These are phyloP conservation scores for Leishmania turanica DNA, from an alignment of 208 protist species.

Conservation along the genomic window DNA sequence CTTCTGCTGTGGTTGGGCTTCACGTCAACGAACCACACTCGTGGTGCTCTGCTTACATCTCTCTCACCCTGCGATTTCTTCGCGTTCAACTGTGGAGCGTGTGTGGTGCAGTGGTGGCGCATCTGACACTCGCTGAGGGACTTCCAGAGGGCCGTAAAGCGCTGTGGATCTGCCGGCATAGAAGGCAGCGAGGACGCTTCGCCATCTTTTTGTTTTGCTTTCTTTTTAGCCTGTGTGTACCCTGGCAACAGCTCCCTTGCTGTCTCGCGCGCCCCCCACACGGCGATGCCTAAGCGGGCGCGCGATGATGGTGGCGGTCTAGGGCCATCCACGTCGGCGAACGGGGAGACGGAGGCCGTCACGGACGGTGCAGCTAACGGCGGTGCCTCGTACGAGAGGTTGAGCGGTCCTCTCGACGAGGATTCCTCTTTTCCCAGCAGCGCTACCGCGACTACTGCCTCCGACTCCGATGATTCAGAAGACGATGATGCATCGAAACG, in stretches of 20 bases:
- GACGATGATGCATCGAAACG: conserved; percentile 40
- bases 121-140: neutral
- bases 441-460: conserved; percentile 17
- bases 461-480: conserved; percentile 22
- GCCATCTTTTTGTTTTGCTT: neutral
- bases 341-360: neutral
- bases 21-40: neutral
- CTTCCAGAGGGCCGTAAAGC: neutral
- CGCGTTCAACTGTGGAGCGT: too few species aligned
- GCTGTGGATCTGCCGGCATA: neutral
- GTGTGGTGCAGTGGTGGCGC: neutral
- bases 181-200: neutral
- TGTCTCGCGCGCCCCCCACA: neutral
- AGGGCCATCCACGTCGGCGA: neutral
- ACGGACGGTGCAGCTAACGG: neutral
- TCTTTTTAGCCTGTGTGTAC: neutral
- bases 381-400: neutral
- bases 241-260: neutral
- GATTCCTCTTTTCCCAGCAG: conserved; percentile 14
- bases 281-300: conserved; percentile 21
- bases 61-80: neutral
- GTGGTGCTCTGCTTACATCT: neutral
- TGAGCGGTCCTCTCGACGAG: conserved; percentile 7
- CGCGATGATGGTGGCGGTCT: conserved; percentile 8
- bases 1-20: neutral